Evolutionary conservation across 768 basidiomycete species (phyloP).

Genomic region (Psilocybe sp.): DNA sequence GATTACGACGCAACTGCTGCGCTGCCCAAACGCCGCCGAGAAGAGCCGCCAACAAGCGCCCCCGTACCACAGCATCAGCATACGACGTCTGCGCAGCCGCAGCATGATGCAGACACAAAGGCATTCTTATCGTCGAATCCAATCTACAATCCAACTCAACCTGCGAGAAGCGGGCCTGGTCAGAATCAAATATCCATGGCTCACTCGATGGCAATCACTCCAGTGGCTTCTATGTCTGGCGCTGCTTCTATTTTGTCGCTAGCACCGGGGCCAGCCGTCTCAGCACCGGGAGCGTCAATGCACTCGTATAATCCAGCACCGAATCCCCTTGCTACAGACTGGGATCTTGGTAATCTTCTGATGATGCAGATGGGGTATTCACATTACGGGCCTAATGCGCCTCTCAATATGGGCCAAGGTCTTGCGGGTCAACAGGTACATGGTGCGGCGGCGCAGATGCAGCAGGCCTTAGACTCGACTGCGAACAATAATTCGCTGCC

Average conservation of each 20-base stretch:
- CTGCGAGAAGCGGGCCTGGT: too few relatives aligned
- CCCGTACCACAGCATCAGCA: not conserved
- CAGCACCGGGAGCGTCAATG: too few relatives aligned
- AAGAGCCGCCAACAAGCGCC: constrained; percentile 13
- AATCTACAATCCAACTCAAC: too few relatives aligned
- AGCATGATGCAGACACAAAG: too few relatives aligned
- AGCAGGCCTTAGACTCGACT: too few relatives aligned
- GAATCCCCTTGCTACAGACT: not conserved
- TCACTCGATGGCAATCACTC: too few relatives aligned
- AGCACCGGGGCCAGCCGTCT: too few relatives aligned
- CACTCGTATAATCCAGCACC: not conserved
- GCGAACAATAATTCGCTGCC: too few relatives aligned
- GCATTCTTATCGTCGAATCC: not conserved
- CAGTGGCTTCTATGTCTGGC: too few relatives aligned
- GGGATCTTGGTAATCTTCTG: constrained; percentile 20
- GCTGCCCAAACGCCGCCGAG: constrained; percentile 47
- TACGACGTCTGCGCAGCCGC: not conserved
- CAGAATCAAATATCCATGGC: too few relatives aligned
- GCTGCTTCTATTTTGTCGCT: too few relatives aligned
- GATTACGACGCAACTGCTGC: constrained; percentile 41
- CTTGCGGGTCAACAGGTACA: not conserved
- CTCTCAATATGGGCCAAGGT: not conserved
- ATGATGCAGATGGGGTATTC: constrained; percentile 18
- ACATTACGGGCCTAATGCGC: not conserved
- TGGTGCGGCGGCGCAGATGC: too few relatives aligned